Percentiles rank a stretch among this genome's conserved stretches.
These are phyloP conservation scores for Sporothrix curviconia DNA, from an alignment of 2,329 filamentous ascomycete species.

Conservation along the genomic window DNA sequence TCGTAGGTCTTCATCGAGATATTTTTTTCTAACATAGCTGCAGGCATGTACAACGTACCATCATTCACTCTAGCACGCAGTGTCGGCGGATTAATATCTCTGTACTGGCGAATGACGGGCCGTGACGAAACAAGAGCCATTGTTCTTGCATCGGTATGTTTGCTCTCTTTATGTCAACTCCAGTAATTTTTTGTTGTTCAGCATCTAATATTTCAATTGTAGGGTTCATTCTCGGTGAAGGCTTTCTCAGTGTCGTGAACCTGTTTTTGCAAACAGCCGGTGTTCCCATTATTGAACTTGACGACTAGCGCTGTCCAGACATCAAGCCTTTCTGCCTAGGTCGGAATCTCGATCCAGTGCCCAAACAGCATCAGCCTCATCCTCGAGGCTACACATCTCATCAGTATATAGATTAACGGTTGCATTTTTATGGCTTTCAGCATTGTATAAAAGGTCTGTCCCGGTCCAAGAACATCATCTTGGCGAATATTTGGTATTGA, in stretches of 20 bases:
- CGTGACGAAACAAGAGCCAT: constrained; percentile 69
- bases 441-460: too few species aligned
- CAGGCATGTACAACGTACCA: constrained; percentile 94
- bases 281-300: constrained; percentile 18
- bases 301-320: neutral
- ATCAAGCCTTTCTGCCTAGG: too few species aligned
- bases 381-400: too few species aligned
- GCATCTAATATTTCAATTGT: constrained; percentile 11
- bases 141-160: constrained; percentile 66
- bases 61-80: constrained; percentile 89
- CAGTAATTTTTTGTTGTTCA: neutral
- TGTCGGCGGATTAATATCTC: constrained; percentile 66
- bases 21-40: neutral
- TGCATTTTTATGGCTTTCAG: neutral
- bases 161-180: neutral
- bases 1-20: neutral
- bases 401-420: neutral
- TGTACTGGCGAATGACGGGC: constrained; percentile 64
- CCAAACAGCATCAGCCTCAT: too few species aligned
- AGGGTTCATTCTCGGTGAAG: constrained; percentile 91
- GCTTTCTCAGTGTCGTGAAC: constrained; percentile 86
- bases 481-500: too few species aligned
- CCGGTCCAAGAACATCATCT: too few species aligned
- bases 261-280: constrained; percentile 67
- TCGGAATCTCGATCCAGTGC: too few species aligned